Evolutionary conservation across 2,329 filamentous ascomycete species (phyloP).

Genomic region (Chaetomium globosum): DNA sequence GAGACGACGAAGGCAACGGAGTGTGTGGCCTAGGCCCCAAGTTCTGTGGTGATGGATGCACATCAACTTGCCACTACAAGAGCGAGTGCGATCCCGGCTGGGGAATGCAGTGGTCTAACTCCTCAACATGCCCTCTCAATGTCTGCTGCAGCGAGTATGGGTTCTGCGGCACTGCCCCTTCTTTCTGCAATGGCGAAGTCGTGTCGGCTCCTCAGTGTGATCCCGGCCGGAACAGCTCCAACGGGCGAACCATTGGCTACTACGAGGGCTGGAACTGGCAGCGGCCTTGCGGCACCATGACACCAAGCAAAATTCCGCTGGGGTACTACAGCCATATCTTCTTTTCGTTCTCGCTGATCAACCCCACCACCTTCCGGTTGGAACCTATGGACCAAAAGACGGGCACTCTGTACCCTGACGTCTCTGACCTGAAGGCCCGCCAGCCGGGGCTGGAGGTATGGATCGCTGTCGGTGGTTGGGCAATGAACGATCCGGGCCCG

Average conservation of each 20-base stretch:
- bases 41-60: slow-evolving; percentile 19
- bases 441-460: slow-evolving; percentile 42
- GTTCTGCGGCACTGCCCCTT: slow-evolving; percentile 41
- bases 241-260: slow-evolving; percentile 35
- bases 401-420: slow-evolving; percentile 35
- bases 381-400: slow-evolving; percentile 11
- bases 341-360: slow-evolving; percentile 11
- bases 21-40: slow-evolving; percentile 8
- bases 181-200: slow-evolving; percentile 37
- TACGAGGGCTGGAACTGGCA: slow-evolving; percentile 37
- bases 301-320: slow-evolving; percentile 1
- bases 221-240: slow-evolving; percentile 10
- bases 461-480: slow-evolving; percentile 49
- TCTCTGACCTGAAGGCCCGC: slow-evolving; percentile 40
- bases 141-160: slow-evolving; percentile 44
- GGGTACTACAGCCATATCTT: slow-evolving; percentile 10
- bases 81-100: slow-evolving; percentile 21
- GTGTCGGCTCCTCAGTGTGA: slow-evolving; percentile 13
- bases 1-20: slow-evolving; percentile 6
- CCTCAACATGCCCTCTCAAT: slow-evolving; percentile 43
- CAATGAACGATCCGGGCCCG: slow-evolving; percentile 43
- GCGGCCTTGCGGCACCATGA: slow-evolving; percentile 29
- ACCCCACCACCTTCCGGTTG: slow-evolving; percentile 12
- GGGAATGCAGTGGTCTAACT: slow-evolving; percentile 12
- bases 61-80: slow-evolving; percentile 7